Evolutionary conservation across 257 asterid species (phyloP).

Genomic region (Penstemon eatonii): DNA sequence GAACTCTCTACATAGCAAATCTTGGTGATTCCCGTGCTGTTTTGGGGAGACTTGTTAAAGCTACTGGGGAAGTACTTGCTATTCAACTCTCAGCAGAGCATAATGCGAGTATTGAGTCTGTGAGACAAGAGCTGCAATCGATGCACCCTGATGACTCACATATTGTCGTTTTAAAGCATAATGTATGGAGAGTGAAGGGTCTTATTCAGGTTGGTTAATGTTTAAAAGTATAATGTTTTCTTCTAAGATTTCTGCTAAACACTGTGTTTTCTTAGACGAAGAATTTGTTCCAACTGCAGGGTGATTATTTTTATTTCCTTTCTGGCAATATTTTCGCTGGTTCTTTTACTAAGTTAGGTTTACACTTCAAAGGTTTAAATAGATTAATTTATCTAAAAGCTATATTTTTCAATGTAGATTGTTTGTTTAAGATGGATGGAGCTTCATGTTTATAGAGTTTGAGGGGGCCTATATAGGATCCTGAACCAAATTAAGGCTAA

Average conservation of each 20-base stretch:
- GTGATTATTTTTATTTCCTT: neutral
- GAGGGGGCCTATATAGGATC: neutral
- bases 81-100: constrained; percentile 77
- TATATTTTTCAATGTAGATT: constrained; percentile 13
- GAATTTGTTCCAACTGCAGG: neutral
- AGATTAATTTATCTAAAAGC: neutral
- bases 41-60: constrained; percentile 68
- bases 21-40: constrained; percentile 89
- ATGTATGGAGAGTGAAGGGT: constrained; percentile 91
- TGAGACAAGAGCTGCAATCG: constrained; percentile 70
- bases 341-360: neutral
- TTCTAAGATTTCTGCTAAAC: neutral
- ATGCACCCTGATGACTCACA: constrained; percentile 83
- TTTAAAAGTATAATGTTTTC: neutral
- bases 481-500: constrained; percentile 5
- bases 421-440: neutral
- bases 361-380: constrained; percentile 1
- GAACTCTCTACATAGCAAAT: constrained; percentile 70
- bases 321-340: too few species aligned
- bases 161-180: constrained; percentile 76
- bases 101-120: constrained; percentile 70
- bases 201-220: constrained; percentile 66
- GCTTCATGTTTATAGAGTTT: neutral
- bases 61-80: constrained; percentile 68
- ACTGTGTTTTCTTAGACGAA: neutral